Percentiles rank a stretch among this genome's conserved stretches.
These are phyloP conservation scores for Corynespora cassiicola DNA, from an alignment of 2,329 filamentous ascomycete species.

Conservation along the genomic window DNA sequence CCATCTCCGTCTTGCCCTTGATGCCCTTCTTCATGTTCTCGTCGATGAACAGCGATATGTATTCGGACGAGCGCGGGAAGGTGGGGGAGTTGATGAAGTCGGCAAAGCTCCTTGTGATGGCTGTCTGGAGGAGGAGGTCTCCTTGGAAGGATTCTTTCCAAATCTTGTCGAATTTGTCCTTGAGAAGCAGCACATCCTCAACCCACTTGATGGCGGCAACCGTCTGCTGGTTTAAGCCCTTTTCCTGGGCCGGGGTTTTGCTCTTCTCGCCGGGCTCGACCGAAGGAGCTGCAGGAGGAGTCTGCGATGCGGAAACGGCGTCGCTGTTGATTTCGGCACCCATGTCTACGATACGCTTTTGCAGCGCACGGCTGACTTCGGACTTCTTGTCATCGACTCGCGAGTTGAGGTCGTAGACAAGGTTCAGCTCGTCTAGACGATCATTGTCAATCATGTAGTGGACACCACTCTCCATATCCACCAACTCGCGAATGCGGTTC, in stretches of 20 bases:
- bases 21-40: slow-evolving; percentile 94
- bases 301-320: slow-evolving; percentile 60
- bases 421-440: slow-evolving; percentile 75
- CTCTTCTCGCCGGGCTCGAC: slow-evolving; percentile 60
- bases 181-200: slow-evolving; percentile 83
- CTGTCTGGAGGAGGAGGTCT: slow-evolving; percentile 80
- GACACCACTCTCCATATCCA: slow-evolving; percentile 86
- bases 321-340: slow-evolving; percentile 83
- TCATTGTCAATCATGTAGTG: slow-evolving; percentile 93
- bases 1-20: slow-evolving; percentile 87
- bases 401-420: slow-evolving; percentile 79
- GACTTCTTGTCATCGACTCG: slow-evolving; percentile 78
- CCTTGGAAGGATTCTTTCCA: slow-evolving; percentile 75
- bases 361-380: slow-evolving; percentile 73
- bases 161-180: slow-evolving; percentile 87
- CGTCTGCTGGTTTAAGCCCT: slow-evolving; percentile 76
- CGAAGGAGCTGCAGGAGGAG: slow-evolving; percentile 40
- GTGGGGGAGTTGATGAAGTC: slow-evolving; percentile 81
- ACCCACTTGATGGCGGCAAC: slow-evolving; percentile 93
- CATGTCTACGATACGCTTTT: slow-evolving; percentile 77
- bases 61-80: slow-evolving; percentile 86
- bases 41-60: slow-evolving; percentile 94
- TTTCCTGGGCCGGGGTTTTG: slow-evolving; percentile 52
- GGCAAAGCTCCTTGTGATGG: slow-evolving; percentile 84
- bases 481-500: slow-evolving; percentile 78